A percentile compares a stretch with the other conserved stretches of the same genome.
Conservation (phyloP, 345 rosid genomes). For the Ricinus communis region DNA sequence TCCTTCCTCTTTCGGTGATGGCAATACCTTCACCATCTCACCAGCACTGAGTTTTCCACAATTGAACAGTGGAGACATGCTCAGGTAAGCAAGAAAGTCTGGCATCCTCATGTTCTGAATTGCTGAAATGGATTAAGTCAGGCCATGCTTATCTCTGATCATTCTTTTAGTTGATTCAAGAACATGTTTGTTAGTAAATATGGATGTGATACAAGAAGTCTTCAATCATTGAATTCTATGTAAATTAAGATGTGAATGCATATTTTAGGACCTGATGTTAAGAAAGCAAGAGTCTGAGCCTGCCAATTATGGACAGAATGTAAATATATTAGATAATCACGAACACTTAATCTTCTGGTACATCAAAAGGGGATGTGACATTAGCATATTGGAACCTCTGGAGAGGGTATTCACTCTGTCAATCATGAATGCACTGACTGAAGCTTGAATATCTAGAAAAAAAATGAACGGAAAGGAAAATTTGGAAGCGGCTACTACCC, state of each 20-base stretch:
- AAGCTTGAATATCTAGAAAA: no score
- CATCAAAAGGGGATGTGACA: not conserved
- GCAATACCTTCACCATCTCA: conserved; percentile 49
- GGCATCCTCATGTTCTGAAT: not conserved
- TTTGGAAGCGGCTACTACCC: not conserved
- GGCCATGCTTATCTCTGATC: conserved; percentile 1
- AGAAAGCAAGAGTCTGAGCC: not conserved
- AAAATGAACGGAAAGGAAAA: not conserved
- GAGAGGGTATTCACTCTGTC: not conserved
- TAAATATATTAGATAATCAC: not conserved
- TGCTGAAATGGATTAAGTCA: not conserved
- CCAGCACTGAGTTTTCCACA: conserved; percentile 52
- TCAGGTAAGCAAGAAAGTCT: conserved; percentile 35
- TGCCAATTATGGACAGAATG: not conserved
- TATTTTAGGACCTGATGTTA: not conserved
- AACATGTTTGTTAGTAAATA: not conserved
- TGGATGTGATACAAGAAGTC: not conserved
- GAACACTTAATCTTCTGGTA: not conserved
- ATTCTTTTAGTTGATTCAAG: conserved; percentile 2
- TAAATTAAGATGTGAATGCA: no score
- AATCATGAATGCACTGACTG: no score
- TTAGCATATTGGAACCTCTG: conserved; percentile 1
- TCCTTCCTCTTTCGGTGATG: conserved; percentile 35
- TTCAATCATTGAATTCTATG: conserved; percentile 4
- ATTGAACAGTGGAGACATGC: conserved; percentile 46